phyloP scores from a whole-genome alignment of 1,284 basidiomycete genomes.

The Trichosporon sp. region DNA sequence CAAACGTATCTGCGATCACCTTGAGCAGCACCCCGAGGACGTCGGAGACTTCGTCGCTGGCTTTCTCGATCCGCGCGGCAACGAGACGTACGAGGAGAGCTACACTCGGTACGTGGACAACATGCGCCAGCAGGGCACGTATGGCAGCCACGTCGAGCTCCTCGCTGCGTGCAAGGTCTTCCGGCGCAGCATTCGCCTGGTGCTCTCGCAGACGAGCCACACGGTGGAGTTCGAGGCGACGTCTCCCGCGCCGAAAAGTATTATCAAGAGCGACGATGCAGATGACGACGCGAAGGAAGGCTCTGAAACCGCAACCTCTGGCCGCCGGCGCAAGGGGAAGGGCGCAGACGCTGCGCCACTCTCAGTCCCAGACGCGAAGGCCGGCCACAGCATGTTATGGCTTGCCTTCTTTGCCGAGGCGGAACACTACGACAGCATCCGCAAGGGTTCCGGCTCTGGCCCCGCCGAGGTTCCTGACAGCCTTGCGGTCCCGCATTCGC shows the following conservation, averaged over 20 bases:
- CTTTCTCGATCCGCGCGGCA: slow-evolving; percentile 33
- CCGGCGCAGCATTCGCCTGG: slow-evolving; percentile 46
- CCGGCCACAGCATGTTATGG: slow-evolving; percentile 49
- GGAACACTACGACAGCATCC: slow-evolving; percentile 51
- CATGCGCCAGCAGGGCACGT: slow-evolving; percentile 48
- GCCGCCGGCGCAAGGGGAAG: not conserved
- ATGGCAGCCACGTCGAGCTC: slow-evolving; percentile 51
- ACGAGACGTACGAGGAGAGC: slow-evolving; percentile 39
- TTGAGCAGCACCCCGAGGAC: slow-evolving; percentile 41
- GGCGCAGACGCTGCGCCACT: not conserved
- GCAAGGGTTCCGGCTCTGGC: slow-evolving; percentile 41
- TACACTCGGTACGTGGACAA: slow-evolving; percentile 47
- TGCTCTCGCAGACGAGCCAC: slow-evolving; percentile 46
- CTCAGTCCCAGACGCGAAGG: slow-evolving; percentile 17
- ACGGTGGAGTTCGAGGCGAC: slow-evolving; percentile 40
- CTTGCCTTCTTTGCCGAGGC: slow-evolving; percentile 52
- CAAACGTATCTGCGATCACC: slow-evolving; percentile 49
- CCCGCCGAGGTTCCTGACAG: slow-evolving; percentile 48
- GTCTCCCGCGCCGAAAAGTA: not conserved
- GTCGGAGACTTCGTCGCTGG: slow-evolving; percentile 45
- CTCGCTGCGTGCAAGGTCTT: slow-evolving; percentile 49
- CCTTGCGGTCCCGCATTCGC: slow-evolving; percentile 44
- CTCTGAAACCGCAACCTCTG: not conserved
- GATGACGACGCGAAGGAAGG: not conserved
- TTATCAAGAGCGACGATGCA: not conserved